Percentiles rank a stretch among this genome's conserved stretches.
Evolutionary conservation across 768 basidiomycete genomes (phyloP).

Genomic region (Boletellus sp.): DNA sequence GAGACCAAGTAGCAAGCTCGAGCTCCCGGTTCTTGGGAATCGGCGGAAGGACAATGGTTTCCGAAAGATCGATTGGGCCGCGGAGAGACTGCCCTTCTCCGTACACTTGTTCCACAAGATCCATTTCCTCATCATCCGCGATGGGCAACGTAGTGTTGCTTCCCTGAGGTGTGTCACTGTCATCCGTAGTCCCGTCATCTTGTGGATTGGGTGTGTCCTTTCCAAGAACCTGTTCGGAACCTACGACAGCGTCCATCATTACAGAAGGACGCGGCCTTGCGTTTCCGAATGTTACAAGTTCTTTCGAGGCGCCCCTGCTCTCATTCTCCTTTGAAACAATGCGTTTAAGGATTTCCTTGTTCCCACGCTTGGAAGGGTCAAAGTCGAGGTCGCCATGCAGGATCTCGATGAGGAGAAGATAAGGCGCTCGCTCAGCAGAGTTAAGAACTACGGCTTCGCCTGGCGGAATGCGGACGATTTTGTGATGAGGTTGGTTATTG

Average conservation of each 20-base stretch:
- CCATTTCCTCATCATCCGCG: slow-evolving; percentile 81
- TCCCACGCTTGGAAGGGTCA: slow-evolving; percentile 75
- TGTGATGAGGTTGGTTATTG: slow-evolving; percentile 72
- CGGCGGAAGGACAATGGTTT: slow-evolving; percentile 78
- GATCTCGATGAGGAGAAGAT: slow-evolving; percentile 88
- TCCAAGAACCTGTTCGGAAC: slow-evolving; percentile 31
- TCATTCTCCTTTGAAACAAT: slow-evolving; percentile 66
- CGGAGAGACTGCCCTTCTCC: slow-evolving; percentile 73
- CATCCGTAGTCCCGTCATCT: slow-evolving; percentile 10
- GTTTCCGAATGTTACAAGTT: slow-evolving; percentile 46
- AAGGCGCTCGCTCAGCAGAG: slow-evolving; percentile 94
- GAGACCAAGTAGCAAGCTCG: slow-evolving; percentile 82
- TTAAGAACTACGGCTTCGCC: slow-evolving; percentile 97
- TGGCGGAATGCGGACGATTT: slow-evolving; percentile 95
- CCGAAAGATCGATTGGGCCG: slow-evolving; percentile 74
- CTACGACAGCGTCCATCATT: slow-evolving; percentile 22
- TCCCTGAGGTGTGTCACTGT: slow-evolving; percentile 19
- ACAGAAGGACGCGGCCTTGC: slow-evolving; percentile 14
- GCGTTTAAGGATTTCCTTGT: slow-evolving; percentile 81
- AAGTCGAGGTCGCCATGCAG: slow-evolving; percentile 90
- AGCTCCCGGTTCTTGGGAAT: slow-evolving; percentile 86
- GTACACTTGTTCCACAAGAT: slow-evolving; percentile 94
- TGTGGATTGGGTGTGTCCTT: slow-evolving; percentile 28
- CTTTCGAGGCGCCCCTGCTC: slow-evolving; percentile 53
- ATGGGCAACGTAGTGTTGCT: slow-evolving; percentile 17